These are phyloP conservation scores for Podospora anserina DNA, from an alignment of 495 filamentous ascomycete genomes.

Conservation along the genomic window DNA sequence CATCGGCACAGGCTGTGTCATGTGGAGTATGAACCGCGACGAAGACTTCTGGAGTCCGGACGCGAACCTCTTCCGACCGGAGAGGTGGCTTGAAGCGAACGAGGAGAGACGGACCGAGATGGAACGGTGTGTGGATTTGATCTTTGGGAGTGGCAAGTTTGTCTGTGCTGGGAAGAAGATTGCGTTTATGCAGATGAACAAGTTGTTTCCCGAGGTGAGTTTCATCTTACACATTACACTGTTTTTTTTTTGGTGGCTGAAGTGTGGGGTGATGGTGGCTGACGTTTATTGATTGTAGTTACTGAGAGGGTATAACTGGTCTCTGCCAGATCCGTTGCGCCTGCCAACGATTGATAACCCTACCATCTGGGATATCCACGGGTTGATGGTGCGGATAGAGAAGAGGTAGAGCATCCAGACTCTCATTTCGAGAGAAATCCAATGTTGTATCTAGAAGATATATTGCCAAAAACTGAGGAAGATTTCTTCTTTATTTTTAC, in stretches of 20 bases:
- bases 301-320: slow-evolving; percentile 12
- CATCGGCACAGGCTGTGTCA: slow-evolving; percentile 24
- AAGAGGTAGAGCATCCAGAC: slow-evolving; percentile 8
- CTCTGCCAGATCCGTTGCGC: slow-evolving; percentile 2
- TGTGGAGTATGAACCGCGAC: slow-evolving; percentile 13
- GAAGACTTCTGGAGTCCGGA: slow-evolving; percentile 25
- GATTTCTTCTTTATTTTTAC: too few relatives aligned
- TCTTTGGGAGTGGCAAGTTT: slow-evolving; percentile 40
- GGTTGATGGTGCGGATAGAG: slow-evolving; percentile 11
- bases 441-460: too few relatives aligned
- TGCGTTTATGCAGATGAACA: slow-evolving; percentile 47
- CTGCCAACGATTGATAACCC: slow-evolving; percentile 1
- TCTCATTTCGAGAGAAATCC: too few relatives aligned
- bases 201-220: slow-evolving; percentile 53
- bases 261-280: slow-evolving; percentile 2
- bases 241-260: not conserved
- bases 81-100: slow-evolving; percentile 44
- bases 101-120: slow-evolving; percentile 34
- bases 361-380: not conserved
- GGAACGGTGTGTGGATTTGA: slow-evolving; percentile 33
- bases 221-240: not conserved
- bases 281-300: slow-evolving; percentile 6
- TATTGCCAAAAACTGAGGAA: too few relatives aligned
- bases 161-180: slow-evolving; percentile 40
- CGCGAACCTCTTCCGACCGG: slow-evolving; percentile 36